These are phyloP conservation scores for Entomortierella chlamydospora DNA, from an alignment of 192 early-diverging fungal genomes.

Conservation along the genomic window DNA sequence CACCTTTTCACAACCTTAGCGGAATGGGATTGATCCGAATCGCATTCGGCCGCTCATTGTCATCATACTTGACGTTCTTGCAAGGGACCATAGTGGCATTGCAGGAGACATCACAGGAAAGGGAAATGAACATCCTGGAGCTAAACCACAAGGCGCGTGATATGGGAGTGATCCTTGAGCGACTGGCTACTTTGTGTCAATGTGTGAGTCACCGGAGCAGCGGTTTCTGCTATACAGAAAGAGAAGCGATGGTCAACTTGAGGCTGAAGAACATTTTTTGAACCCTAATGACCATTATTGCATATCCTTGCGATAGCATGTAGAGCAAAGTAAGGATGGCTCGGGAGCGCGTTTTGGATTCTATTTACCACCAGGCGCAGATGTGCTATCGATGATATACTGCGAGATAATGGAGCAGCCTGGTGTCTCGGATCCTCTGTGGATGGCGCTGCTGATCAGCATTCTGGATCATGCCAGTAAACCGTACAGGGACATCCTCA, in stretches of 20 bases:
- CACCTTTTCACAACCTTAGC: no score
- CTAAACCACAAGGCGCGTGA: constrained; percentile 36
- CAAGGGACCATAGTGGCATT: constrained; percentile 44
- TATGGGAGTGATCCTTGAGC: constrained; percentile 34
- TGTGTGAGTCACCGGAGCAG: no score
- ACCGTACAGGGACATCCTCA: constrained; percentile 55
- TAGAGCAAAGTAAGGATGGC: neutral
- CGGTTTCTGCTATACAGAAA: no score
- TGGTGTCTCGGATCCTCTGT: constrained; percentile 19
- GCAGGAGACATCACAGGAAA: constrained; percentile 11
- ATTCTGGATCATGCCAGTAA: constrained; percentile 52
- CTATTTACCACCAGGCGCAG: constrained; percentile 52
- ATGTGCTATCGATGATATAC: constrained; percentile 46
- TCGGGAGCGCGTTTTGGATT: constrained; percentile 17
- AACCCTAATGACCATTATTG: no score
- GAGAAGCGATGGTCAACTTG: no score
- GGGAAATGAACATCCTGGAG: constrained; percentile 20
- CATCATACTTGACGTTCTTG: constrained; percentile 38
- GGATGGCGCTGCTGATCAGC: constrained; percentile 30
- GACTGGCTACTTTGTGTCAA: constrained; percentile 37
- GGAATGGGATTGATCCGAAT: constrained; percentile 46
- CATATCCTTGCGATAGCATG: constrained; percentile 9
- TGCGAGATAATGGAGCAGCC: constrained; percentile 35
- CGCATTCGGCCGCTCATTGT: constrained; percentile 54
- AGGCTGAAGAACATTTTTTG: no score